Evolutionary conservation across 768 basidiomycete genomes (phyloP).

Genomic region (Botryobasidium botryosum): DNA sequence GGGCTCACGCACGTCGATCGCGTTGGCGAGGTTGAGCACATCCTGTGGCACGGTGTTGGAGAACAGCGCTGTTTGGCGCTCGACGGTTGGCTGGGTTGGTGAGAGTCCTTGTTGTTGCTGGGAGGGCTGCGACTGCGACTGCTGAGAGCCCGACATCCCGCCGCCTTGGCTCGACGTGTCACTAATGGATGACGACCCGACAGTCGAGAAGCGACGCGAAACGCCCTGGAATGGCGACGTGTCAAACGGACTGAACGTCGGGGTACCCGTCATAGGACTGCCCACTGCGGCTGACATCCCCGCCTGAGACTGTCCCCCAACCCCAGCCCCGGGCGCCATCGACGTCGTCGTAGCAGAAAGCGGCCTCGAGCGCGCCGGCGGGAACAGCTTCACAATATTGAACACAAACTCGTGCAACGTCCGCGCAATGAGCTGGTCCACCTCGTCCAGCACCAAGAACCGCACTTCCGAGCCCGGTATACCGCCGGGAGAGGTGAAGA

Average conservation of each 20-base stretch:
- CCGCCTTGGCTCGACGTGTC: not conserved
- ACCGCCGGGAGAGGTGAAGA: slow-evolving; percentile 69
- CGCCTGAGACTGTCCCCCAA: slow-evolving; percentile 9
- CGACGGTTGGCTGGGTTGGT: slow-evolving; percentile 26
- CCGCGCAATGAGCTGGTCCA: slow-evolving; percentile 93
- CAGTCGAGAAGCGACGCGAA: slow-evolving; percentile 23
- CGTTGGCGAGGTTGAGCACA: slow-evolving; percentile 85
- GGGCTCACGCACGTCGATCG: slow-evolving; percentile 87
- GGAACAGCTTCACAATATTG: slow-evolving; percentile 81
- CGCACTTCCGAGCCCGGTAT: slow-evolving; percentile 71
- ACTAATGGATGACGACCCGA: slow-evolving; percentile 12
- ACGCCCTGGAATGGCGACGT: slow-evolving; percentile 5
- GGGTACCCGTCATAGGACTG: not conserved
- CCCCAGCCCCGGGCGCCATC: slow-evolving; percentile 13
- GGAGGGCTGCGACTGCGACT: not conserved
- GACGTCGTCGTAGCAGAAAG: slow-evolving; percentile 22
- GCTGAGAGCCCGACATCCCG: not conserved
- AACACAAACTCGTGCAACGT: slow-evolving; percentile 93
- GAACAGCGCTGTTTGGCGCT: slow-evolving; percentile 87
- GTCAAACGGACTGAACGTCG: slow-evolving; percentile 16
- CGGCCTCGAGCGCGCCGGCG: slow-evolving; percentile 60
- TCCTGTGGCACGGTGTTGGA: slow-evolving; percentile 98
- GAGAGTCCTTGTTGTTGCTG: too few species aligned
- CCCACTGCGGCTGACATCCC: slow-evolving; percentile 17
- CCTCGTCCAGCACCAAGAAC: slow-evolving; percentile 91